These are phyloP conservation scores for Fragilaria crotonensis DNA, from an alignment of 108 stramenopile species.

Conservation along the genomic window DNA sequence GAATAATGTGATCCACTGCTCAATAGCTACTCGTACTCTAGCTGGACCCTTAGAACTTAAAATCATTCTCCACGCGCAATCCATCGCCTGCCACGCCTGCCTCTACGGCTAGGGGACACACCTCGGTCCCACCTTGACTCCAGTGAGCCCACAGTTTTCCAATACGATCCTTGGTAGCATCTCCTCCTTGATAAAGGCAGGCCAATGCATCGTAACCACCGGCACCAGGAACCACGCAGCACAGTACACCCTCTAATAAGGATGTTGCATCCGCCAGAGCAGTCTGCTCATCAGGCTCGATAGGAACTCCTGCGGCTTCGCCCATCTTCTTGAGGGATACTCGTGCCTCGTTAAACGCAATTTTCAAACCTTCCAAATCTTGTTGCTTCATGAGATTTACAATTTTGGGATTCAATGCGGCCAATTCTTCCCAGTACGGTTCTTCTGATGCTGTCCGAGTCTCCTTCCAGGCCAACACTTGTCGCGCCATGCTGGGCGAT, in stretches of 20 bases:
- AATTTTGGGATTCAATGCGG: conserved; percentile 49
- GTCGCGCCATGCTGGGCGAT: conserved; percentile 91
- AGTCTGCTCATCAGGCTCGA: conserved; percentile 87
- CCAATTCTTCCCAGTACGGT: conserved; percentile 71
- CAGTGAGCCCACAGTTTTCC: conserved; percentile 53
- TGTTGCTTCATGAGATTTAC: conserved; percentile 32
- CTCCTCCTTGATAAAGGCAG: conserved; percentile 65
- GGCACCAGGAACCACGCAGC: conserved; percentile 90
- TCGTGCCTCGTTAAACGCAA: conserved; percentile 52
- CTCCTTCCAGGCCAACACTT: conserved; percentile 73
- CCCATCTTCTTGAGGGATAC: conserved; percentile 69
- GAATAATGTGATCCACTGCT: too few species aligned
- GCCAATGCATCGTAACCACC: conserved; percentile 95
- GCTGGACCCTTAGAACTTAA: too few species aligned
- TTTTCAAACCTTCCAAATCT: conserved; percentile 21
- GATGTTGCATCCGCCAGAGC: conserved; percentile 79
- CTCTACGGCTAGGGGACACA: conserved; percentile 63
- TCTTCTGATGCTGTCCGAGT: conserved; percentile 31
- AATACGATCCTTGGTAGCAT: conserved; percentile 46
- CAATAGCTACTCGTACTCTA: too few species aligned
- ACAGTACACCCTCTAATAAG: conserved; percentile 81
- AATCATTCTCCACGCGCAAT: background rate
- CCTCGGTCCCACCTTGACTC: conserved; percentile 16
- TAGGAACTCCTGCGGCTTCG: conserved; percentile 78
- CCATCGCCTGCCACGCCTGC: conserved; percentile 43